These are phyloP conservation scores for Lactarius quietus DNA, from an alignment of 768 basidiomycete species.

Conservation along the genomic window DNA sequence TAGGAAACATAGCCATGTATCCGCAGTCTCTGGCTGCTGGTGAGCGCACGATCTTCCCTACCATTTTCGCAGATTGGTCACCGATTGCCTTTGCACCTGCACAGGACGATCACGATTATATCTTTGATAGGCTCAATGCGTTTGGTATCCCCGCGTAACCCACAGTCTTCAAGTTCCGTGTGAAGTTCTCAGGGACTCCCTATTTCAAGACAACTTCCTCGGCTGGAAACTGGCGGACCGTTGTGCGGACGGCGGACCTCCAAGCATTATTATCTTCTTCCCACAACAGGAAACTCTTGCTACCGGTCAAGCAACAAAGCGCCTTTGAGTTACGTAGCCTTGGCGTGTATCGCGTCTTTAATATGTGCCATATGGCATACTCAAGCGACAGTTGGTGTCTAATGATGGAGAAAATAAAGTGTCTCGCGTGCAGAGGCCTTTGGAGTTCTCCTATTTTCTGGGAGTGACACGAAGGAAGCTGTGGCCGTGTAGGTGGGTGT, in stretches of 20 bases:
- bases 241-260: constrained; percentile 8
- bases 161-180: background rate
- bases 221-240: background rate
- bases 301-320: constrained; percentile 14
- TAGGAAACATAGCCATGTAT: background rate
- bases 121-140: background rate
- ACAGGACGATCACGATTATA: background rate
- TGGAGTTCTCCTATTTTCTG: background rate
- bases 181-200: background rate
- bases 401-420: constrained; percentile 12
- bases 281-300: constrained; percentile 13
- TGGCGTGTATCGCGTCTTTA: constrained; percentile 1
- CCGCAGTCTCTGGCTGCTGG: background rate
- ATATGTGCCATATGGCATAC: constrained; percentile 3
- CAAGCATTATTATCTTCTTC: constrained; percentile 16
- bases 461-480: constrained; percentile 8
- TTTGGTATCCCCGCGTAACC: background rate
- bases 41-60: constrained; percentile 4
- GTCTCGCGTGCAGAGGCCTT: constrained; percentile 10
- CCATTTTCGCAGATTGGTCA: background rate
- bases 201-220: constrained; percentile 10
- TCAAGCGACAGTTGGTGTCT: constrained; percentile 13
- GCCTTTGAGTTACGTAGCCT: constrained; percentile 17
- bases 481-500: background rate
- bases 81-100: background rate